Base-by-base conservation (phyloP, 495 filamentous ascomycete species). In the Podospora sp. region DNA sequence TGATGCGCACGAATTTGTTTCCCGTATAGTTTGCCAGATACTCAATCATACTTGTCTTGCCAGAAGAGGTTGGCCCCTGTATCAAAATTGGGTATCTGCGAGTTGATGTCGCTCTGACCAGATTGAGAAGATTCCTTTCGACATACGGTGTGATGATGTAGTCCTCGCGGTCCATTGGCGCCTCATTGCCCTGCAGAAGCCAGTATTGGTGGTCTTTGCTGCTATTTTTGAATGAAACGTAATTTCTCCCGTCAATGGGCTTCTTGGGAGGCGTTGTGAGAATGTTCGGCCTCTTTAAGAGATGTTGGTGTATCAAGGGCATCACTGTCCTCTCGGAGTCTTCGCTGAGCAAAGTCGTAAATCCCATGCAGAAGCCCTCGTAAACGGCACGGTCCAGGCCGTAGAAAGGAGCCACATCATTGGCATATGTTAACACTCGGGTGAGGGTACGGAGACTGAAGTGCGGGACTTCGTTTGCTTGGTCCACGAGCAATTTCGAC, bases 31-130 rank as follows among this genome's bases (percentile, higher is more conserved):
- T 95, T 6, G 96, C 96, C 29, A 99, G 85, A 75, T 97, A 97
- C 76, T 97, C 94, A 61, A 99, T 94, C 96, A 99, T 97, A 75
- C 94, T 97, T 0, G 96, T 99, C 78, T 99, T 99, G 63, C 96
- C 96, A 35, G 93, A 89, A 46, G 95, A 98, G 0, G 96, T 99
- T 24, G 96, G 96, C 6, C 96, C 96, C 74, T 99, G 96, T 20
- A 99, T 88, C n/a, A 99, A 81, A 52, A 99, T 91, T 14, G 96
- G 96, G 76, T 96, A 98, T 63, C 90, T 87, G 35, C 93, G 86
- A 8, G 94, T 97, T 0, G 94, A 97, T 52, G 91, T 92, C 22
- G 96, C 96, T 71, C 96, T 83, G 25, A 97, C 92, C 18, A 99
- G 79, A 71, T 98, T 99, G 69, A 96, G 86, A 63, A 99, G 83